Percentiles rank a stretch among this genome's conserved stretches.
Evolutionary conservation across 176 grass and related monocot genomes (phyloP).

Genomic region (Oryza glumipatula): DNA sequence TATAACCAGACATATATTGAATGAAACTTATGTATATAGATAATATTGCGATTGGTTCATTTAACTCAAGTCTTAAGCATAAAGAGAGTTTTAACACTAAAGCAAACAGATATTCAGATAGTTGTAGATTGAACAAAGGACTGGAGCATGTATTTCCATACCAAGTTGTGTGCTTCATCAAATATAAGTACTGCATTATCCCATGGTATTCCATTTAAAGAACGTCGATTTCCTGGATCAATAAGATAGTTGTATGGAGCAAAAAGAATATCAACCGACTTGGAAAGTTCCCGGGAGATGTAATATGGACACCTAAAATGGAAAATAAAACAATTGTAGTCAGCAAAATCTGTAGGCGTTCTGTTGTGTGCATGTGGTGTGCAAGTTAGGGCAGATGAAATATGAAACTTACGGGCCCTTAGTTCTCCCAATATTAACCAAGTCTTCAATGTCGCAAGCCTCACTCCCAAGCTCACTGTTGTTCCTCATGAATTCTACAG

Average conservation of each 20-base stretch:
- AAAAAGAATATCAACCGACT: conserved; percentile 91
- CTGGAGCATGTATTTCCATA: conserved; percentile 33
- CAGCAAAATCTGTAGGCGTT: conserved; percentile 10
- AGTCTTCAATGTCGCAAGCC: conserved; percentile 98
- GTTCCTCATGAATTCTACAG: conserved; percentile 75
- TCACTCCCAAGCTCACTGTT: conserved; percentile 70
- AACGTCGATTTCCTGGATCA: conserved; percentile 85
- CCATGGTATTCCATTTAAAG: conserved; percentile 80
- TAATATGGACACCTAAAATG: conserved; percentile 93
- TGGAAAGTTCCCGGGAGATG: conserved; percentile 84
- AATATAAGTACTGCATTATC: conserved; percentile 91
- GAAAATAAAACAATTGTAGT: conserved; percentile 27
- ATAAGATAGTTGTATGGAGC: conserved; percentile 99
- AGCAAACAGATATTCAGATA: conserved; percentile 11
- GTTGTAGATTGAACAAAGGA: background rate
- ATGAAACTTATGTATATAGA: conserved; percentile 28
- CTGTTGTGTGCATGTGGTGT: background rate
- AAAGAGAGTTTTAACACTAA: conserved; percentile 8
- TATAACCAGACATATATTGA: background rate
- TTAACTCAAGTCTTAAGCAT: conserved; percentile 27
- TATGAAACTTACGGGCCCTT: conserved; percentile 76
- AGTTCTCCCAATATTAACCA: conserved; percentile 77
- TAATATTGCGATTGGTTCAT: background rate
- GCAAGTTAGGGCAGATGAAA: conserved; percentile 9
- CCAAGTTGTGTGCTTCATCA: conserved; percentile 96